Base-by-base conservation (phyloP, 306 rosid species). In the Cyamopsis tetragonoloba region DNA sequence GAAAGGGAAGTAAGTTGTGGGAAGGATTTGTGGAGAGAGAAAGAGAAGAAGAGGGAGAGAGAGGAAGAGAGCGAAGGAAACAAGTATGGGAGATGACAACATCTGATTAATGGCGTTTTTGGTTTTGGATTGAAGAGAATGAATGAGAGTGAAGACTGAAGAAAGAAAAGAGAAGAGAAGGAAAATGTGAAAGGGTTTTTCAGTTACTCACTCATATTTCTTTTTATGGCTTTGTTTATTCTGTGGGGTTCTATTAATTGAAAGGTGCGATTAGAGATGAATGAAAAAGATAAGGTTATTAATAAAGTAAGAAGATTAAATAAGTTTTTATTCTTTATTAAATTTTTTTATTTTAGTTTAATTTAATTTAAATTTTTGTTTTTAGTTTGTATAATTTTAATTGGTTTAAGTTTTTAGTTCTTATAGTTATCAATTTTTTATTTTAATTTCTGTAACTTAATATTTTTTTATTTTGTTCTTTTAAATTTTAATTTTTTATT, bases 61-160 rank as follows among this genome's bases (percentile, higher is more conserved):
- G 30, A 84, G 41, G 44, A 84, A 9, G 5, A 87, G 70, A 54
- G 75, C 14, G 26, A 79, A 31, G 28, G 79, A 72, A 39, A 83
- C 72, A 7, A 80, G 18, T 4, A 76, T 12, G 4, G 88, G 93
- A 0, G 82, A 69, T 6, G 85, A 44, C 59, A 78, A 60, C 87
- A 84, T 87, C 42, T 55, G 71, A 73, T 24, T 15, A 12, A 3
- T 41, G 6, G 2, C 27, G 49, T 7, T 37, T 20, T 31, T 59
- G 35, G 12, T 23, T 39, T 37, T 55, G 42, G 18, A 3, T 2
- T 41, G 47, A 4, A 41, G 4, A 3, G 4, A 12, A 3, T 9
- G 34, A 15, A 50, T 9, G 31, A 50, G 17, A 10, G 11, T 53
- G 15, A 14, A 47, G 13, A 30, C 6, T 27, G 2, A 57, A 32